Evolutionary conservation across 305 asterid species (phyloP).

Genomic region (Solanum hybrid): DNA sequence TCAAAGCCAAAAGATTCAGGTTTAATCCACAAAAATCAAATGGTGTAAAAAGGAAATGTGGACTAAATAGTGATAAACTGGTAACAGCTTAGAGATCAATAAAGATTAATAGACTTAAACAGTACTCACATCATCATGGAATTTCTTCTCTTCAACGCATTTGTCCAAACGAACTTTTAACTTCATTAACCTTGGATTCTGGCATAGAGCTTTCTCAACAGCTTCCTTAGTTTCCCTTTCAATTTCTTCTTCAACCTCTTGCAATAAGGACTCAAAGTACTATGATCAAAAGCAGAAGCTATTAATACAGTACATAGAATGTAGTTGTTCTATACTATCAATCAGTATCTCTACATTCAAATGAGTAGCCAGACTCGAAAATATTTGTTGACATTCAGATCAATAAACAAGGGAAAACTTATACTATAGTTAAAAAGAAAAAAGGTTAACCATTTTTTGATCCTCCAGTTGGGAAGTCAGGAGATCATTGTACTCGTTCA

Average conservation of each 20-base stretch:
- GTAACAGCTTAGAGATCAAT: conserved; percentile 2
- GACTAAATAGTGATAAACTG: not conserved
- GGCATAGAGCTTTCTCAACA: conserved; percentile 60
- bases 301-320: conserved; percentile 12
- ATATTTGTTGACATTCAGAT: not conserved
- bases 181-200: conserved; percentile 67
- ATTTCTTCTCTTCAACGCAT: conserved; percentile 51
- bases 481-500: conserved; percentile 83
- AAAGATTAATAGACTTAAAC: not conserved
- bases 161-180: conserved; percentile 58
- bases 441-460: conserved; percentile 61
- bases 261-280: conserved; percentile 77
- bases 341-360: not conserved
- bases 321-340: conserved; percentile 4
- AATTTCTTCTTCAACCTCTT: conserved; percentile 66
- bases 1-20: conserved; percentile 3
- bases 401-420: not conserved
- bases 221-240: conserved; percentile 52
- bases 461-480: conserved; percentile 78
- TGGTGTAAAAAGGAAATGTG: not conserved
- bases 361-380: not conserved
- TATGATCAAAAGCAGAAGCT: conserved; percentile 28
- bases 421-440: not conserved
- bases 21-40: conserved; percentile 6
- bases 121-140: conserved; percentile 70